Conservation (phyloP, 2,329 filamentous ascomycete species). For the Shiraia bambusicola region DNA sequence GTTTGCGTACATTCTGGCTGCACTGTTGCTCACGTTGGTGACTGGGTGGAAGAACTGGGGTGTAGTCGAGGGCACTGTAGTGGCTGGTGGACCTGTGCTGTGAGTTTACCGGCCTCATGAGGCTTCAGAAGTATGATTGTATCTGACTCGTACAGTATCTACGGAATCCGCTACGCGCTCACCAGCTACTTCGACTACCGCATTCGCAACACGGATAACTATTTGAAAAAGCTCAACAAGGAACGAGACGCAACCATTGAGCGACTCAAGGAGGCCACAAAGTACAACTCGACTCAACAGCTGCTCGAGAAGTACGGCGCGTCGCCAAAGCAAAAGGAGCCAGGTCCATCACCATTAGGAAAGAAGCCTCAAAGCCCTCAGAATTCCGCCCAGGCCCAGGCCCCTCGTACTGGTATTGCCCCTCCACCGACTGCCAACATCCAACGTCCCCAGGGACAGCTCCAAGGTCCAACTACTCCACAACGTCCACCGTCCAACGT, state of each 20-base stretch:
- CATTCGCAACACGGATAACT: slow-evolving; percentile 66
- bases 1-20: slow-evolving; percentile 86
- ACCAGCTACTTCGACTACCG: slow-evolving; percentile 78
- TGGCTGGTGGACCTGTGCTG: slow-evolving; percentile 77
- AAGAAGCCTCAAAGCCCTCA: slow-evolving; percentile 36
- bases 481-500: slow-evolving; percentile 18
- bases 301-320: slow-evolving; percentile 90
- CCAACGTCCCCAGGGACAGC: slow-evolving; percentile 39
- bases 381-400: slow-evolving; percentile 31
- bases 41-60: slow-evolving; percentile 81
- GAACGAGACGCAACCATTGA: slow-evolving; percentile 87
- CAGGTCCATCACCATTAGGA: slow-evolving; percentile 28
- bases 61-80: slow-evolving; percentile 71
- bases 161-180: slow-evolving; percentile 66
- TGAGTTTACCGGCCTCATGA: slow-evolving; percentile 46
- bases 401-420: slow-evolving; percentile 55
- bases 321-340: slow-evolving; percentile 51
- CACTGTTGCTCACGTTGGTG: slow-evolving; percentile 78
- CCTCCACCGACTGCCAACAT: slow-evolving; percentile 69
- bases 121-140: background rate
- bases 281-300: slow-evolving; percentile 91
- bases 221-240: slow-evolving; percentile 72
- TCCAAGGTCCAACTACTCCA: slow-evolving; percentile 34
- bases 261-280: slow-evolving; percentile 91
- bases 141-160: slow-evolving; percentile 65